Percentiles rank a stretch among this genome's conserved stretches.
Conservation (phyloP, 83 land plant genomes). For the Diphasiastrum complanatum region DNA sequence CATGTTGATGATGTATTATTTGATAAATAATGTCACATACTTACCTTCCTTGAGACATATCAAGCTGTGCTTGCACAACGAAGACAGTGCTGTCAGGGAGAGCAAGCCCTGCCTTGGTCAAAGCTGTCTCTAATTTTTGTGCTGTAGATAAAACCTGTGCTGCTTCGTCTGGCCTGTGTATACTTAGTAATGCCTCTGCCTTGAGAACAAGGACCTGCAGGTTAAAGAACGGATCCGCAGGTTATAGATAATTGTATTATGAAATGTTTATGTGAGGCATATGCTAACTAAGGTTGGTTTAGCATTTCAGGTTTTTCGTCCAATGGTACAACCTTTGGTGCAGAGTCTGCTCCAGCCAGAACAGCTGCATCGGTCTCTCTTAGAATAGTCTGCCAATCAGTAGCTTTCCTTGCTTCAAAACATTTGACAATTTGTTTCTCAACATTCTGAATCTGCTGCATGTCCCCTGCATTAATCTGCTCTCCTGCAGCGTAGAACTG, state of each 20-base stretch:
- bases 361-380: slow-evolving; percentile 16
- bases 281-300: background rate
- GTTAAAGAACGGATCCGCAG: too few relatives aligned
- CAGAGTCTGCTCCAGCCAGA: slow-evolving; percentile 8
- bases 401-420: slow-evolving; percentile 4
- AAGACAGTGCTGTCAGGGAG: background rate
- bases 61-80: slow-evolving; percentile 3
- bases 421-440: background rate
- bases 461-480: slow-evolving; percentile 26
- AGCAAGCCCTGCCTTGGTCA: too few relatives aligned
- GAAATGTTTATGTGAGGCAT: too few relatives aligned
- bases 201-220: slow-evolving; percentile 7
- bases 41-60: slow-evolving; percentile 13
- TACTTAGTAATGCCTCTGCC: slow-evolving; percentile 7
- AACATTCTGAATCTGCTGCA: slow-evolving; percentile 23
- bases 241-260: too few relatives aligned
- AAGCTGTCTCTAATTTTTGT: background rate
- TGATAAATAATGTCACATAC: too few relatives aligned
- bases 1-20: too few relatives aligned
- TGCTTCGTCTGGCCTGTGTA: slow-evolving; percentile 2
- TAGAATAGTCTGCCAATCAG: slow-evolving; percentile 1
- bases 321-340: background rate
- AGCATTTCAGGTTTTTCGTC: too few relatives aligned
- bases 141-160: slow-evolving; percentile 1
- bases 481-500: slow-evolving; percentile 49